Conservation (phyloP, 129 eudicot species). For the Chrysanthemum seticuspe region DNA sequence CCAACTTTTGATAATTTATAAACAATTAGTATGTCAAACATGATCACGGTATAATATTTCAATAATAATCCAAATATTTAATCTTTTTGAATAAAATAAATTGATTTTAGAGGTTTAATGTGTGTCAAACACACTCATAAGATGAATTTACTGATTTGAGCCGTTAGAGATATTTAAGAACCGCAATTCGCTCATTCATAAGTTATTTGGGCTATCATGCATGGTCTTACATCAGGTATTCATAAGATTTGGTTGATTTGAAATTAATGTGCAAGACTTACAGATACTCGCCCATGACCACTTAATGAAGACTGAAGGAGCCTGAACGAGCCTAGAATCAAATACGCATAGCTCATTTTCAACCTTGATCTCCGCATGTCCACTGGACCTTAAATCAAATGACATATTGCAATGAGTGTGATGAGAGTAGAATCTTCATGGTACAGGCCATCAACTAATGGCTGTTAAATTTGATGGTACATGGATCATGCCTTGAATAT, state of each 20-base stretch:
- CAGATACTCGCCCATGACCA: constrained; percentile 98
- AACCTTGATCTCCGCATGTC: no score
- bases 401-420: no score
- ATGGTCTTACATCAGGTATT: background rate
- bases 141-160: background rate
- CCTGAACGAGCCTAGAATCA: constrained; percentile 70
- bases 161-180: background rate
- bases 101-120: background rate
- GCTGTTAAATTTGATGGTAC: no score
- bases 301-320: constrained; percentile 89
- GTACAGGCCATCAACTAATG: no score
- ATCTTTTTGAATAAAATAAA: background rate
- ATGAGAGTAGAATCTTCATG: no score
- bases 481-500: no score
- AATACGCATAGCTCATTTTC: no score
- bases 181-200: background rate
- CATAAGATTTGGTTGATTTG: constrained; percentile 17
- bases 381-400: no score
- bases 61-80: background rate
- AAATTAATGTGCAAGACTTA: constrained; percentile 42
- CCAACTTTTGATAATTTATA: background rate
- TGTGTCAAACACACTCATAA: background rate
- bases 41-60: background rate
- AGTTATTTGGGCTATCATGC: constrained; percentile 1
- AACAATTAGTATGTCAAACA: background rate